Conservation (phyloP, 495 filamentous ascomycete species). For the Neurospora cerealis region DNA sequence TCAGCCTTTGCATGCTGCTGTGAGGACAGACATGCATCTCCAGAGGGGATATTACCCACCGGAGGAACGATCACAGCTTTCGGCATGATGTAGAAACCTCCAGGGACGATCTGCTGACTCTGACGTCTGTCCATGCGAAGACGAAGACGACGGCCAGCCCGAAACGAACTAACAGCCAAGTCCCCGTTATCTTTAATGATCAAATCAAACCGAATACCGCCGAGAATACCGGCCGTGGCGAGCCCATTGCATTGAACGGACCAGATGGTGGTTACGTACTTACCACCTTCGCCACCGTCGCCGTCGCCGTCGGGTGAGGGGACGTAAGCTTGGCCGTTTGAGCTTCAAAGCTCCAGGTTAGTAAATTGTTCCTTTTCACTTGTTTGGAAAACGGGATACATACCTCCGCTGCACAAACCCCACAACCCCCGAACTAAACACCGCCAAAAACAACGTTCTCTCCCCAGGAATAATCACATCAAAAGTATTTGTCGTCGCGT, state of each 20-base stretch:
- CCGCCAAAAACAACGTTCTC: neutral
- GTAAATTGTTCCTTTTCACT: too few species aligned
- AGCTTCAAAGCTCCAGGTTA: neutral
- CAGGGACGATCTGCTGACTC: neutral
- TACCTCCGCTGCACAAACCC: constrained; percentile 3
- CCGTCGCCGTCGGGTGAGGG: neutral
- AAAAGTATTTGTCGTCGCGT: neutral
- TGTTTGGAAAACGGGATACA: neutral
- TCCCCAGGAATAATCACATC: constrained; percentile 1
- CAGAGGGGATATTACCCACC: neutral
- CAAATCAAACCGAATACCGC: constrained; percentile 1
- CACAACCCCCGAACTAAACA: constrained; percentile 5
- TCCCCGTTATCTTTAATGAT: neutral
- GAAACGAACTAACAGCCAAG: neutral
- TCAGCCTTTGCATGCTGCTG: neutral
- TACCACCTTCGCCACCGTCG: neutral
- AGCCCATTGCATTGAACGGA: constrained; percentile 6
- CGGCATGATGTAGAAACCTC: constrained; percentile 8
- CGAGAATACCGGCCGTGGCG: constrained; percentile 4
- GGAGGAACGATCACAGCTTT: neutral
- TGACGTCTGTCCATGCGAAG: neutral
- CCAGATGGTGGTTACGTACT: constrained; percentile 6
- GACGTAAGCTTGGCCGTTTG: constrained; percentile 7
- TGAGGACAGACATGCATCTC: neutral
- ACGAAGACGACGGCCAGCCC: neutral